phyloP scores from a whole-genome alignment of 805 yeast species.

The Starmerella khaoyaiensis region DNA sequence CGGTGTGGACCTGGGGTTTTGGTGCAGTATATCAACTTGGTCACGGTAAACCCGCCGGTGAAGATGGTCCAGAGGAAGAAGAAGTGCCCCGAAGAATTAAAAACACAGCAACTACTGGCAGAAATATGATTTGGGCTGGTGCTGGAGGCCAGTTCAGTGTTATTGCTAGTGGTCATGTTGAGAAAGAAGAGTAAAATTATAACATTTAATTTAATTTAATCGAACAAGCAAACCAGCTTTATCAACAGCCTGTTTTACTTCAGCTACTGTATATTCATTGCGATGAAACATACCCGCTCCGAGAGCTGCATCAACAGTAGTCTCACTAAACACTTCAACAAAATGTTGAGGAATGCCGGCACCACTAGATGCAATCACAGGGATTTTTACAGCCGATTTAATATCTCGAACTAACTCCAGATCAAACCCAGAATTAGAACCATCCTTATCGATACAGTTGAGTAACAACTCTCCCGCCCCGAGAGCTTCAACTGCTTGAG shows the following conservation, averaged over 20 bases:
- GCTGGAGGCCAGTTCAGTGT: constrained; percentile 96
- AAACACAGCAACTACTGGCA: constrained; percentile 83
- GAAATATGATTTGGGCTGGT: constrained; percentile 59
- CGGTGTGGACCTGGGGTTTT: constrained; percentile 92
- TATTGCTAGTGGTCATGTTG: constrained; percentile 48
- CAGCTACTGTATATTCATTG: constrained; percentile 75
- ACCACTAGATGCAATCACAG: constrained; percentile 95
- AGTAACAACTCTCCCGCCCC: constrained; percentile 94
- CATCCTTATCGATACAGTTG: constrained; percentile 95
- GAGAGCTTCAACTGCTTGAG: constrained; percentile 73
- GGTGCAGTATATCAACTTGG: constrained; percentile 97
- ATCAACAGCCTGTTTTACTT: constrained; percentile 60
- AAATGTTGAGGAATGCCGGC: constrained; percentile 93
- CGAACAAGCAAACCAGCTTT: constrained; percentile 35
- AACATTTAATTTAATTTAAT: background rate
- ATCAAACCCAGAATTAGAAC: constrained; percentile 89
- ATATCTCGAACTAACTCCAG: constrained; percentile 70
- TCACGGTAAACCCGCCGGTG: constrained; percentile 65
- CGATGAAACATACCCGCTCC: constrained; percentile 99
- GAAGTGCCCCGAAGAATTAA: constrained; percentile 77
- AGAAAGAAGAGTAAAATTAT: background rate
- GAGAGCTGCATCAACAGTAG: constrained; percentile 87
- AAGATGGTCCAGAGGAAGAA: constrained; percentile 79
- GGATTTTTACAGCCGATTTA: constrained; percentile 64
- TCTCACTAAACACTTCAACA: constrained; percentile 67